These are phyloP conservation scores for Pseudonitzschia multiseries DNA, from an alignment of 108 stramenopile species.

Conservation along the genomic window DNA sequence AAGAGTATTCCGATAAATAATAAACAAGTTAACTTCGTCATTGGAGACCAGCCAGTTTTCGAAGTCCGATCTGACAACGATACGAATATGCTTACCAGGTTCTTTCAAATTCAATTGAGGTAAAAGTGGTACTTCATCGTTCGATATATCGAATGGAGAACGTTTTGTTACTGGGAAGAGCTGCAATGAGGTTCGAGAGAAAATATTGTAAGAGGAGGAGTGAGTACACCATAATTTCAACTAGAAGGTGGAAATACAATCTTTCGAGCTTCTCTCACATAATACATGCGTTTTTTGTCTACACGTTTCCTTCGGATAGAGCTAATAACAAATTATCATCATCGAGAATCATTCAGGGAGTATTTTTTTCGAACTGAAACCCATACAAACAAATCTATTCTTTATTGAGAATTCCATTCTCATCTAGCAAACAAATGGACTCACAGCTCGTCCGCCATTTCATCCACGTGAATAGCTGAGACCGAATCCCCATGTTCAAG, in stretches of 20 bases:
- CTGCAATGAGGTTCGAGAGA: neutral
- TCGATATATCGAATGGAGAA: too few relatives aligned
- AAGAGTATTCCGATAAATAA: conserved; percentile 15
- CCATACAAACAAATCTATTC: too few relatives aligned
- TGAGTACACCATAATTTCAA: neutral
- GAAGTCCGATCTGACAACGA: neutral
- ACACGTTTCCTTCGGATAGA: conserved; percentile 40
- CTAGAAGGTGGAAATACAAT: too few relatives aligned
- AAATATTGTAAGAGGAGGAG: neutral
- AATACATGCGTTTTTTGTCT: conserved; percentile 47
- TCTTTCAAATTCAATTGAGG: neutral
- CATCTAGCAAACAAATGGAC: too few relatives aligned
- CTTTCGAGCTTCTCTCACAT: conserved; percentile 31
- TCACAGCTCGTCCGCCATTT: too few relatives aligned
- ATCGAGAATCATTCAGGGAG: conserved; percentile 18
- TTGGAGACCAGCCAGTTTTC: conserved; percentile 11
- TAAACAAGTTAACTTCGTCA: conserved; percentile 23
- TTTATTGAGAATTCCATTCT: too few relatives aligned
- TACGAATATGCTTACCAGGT: neutral
- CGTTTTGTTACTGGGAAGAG: too few relatives aligned
- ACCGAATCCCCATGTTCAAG: too few relatives aligned
- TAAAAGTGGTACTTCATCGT: too few relatives aligned
- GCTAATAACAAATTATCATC: conserved; percentile 41
- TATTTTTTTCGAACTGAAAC: neutral
- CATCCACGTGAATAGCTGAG: too few relatives aligned